A percentile compares a stretch with the other conserved stretches of the same genome.
These are phyloP conservation scores for Trifolium repens DNA, from an alignment of 306 rosid genomes.

Conservation along the genomic window DNA sequence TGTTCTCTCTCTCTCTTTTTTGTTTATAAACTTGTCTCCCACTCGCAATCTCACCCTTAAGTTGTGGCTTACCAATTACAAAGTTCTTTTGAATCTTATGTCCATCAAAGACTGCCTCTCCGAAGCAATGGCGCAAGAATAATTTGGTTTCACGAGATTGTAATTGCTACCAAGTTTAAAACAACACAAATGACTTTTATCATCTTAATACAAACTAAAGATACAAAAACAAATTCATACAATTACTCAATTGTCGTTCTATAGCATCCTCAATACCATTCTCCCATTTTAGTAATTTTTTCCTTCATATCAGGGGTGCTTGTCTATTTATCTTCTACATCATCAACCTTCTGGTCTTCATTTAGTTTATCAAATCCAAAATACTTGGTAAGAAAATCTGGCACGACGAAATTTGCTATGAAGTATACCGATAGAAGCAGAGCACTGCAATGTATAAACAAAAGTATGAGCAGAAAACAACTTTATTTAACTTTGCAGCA, in stretches of 20 bases:
- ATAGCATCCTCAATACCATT: not conserved
- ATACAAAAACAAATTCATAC: conserved; percentile 18
- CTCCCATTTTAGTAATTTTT: conserved; percentile 8
- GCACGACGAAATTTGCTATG: conserved; percentile 59
- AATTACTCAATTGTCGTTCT: not conserved
- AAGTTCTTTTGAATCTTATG: not conserved
- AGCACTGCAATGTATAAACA: conserved; percentile 50
- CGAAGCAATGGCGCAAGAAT: not conserved
- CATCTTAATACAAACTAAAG: conserved; percentile 17
- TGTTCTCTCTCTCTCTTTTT: not conserved
- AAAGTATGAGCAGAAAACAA: not conserved
- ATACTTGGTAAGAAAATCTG: conserved; percentile 50
- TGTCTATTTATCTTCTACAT: conserved; percentile 35
- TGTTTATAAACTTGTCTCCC: not conserved
- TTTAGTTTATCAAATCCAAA: conserved; percentile 41
- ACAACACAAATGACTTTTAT: conserved; percentile 18
- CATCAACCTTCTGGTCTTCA: conserved; percentile 49
- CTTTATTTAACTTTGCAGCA: not conserved
- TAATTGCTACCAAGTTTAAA: not conserved
- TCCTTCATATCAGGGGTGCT: conserved; percentile 9
- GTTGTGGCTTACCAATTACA: not conserved
- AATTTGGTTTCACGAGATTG: conserved; percentile 5
- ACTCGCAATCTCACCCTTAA: not conserved
- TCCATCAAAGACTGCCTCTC: not conserved
- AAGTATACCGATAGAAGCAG: conserved; percentile 50